Evolutionary conservation across 495 filamentous ascomycete species (phyloP).

Genomic region (Penicillium atrosanguineum): DNA sequence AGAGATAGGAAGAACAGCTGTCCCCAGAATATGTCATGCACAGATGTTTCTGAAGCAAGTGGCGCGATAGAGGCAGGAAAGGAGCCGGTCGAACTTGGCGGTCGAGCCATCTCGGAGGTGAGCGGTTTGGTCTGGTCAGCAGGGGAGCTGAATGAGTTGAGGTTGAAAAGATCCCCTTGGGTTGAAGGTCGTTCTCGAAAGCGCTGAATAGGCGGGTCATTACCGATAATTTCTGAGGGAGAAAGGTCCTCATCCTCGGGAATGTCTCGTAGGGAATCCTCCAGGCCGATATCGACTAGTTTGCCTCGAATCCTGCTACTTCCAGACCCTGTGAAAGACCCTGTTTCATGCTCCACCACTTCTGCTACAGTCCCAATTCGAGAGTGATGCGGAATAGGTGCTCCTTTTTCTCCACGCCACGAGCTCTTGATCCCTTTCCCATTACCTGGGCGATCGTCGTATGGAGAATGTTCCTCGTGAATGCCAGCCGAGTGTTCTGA

Average conservation of each 20-base stretch:
- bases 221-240: constrained; percentile 58
- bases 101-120: constrained; percentile 33
- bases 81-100: constrained; percentile 42
- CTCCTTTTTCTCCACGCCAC: constrained; percentile 47
- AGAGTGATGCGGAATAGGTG: constrained; percentile 16
- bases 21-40: constrained; percentile 91
- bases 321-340: constrained; percentile 36
- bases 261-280: constrained; percentile 54
- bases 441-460: constrained; percentile 35
- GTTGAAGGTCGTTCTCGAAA: constrained; percentile 59
- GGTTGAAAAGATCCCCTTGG: constrained; percentile 29
- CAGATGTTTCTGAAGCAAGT: constrained; percentile 51
- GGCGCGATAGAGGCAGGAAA: constrained; percentile 45
- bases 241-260: constrained; percentile 48
- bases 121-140: constrained; percentile 47
- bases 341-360: constrained; percentile 29
- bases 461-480: constrained; percentile 45
- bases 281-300: constrained; percentile 87
- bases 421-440: constrained; percentile 52
- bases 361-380: constrained; percentile 32
- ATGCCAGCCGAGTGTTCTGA: constrained; percentile 57
- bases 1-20: constrained; percentile 83
- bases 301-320: constrained; percentile 61
- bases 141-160: constrained; percentile 40
- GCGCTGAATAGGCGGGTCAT: constrained; percentile 81